Evolutionary conservation across 192 early-diverging fungal species (phyloP), one percentile per base, ranked within the genome.

Genomic region (Funneliformis geosporum): DNA sequence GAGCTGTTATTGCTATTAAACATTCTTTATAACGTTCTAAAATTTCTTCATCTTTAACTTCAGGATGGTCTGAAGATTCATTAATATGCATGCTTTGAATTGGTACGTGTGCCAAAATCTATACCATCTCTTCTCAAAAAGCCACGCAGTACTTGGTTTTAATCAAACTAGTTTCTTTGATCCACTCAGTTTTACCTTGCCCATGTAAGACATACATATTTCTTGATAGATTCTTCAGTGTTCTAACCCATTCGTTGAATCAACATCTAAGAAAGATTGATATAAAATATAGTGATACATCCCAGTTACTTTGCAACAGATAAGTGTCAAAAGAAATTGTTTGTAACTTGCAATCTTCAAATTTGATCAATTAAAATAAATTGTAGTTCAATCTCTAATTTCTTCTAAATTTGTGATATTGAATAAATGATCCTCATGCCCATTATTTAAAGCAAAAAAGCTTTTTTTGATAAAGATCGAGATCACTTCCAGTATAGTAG

Each of bases 351-450:
- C 25, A 80, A 14, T 0, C 28, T 7, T 43, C 59, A n/a, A 47
- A 80, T 60, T 4, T 64, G 14, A 16, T 72, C 60, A 5, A 80
- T 71, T 28, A 80, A 65, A 43, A 60, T 55, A 39, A 75, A 74
- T 60, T 80, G 79, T 59, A 80, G 38, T 33, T 80, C 79, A 40
- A 80, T 75, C 0, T 80, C 50, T 16, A 80, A 75, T n/a, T n/a
- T 64, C 38, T 33, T 80, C 79, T 47, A 75, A 75, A 75, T 75
- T 75, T 25, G 79, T 61, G 23, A 80, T 80, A 43, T 71, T 75
- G 25, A 60, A 80, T 11, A 80, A 14, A 16, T 40, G 18, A 43
- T 74, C 28, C 10, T 47, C 9, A 11, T 80, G 75, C 27, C 72
- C 72, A 46, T 80, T 71, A 12, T 38, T 46, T 14, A 38, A 16